Base-by-base conservation (phyloP, 2,329 filamentous ascomycete species). In the Ophiosphaerella herpotricha region DNA sequence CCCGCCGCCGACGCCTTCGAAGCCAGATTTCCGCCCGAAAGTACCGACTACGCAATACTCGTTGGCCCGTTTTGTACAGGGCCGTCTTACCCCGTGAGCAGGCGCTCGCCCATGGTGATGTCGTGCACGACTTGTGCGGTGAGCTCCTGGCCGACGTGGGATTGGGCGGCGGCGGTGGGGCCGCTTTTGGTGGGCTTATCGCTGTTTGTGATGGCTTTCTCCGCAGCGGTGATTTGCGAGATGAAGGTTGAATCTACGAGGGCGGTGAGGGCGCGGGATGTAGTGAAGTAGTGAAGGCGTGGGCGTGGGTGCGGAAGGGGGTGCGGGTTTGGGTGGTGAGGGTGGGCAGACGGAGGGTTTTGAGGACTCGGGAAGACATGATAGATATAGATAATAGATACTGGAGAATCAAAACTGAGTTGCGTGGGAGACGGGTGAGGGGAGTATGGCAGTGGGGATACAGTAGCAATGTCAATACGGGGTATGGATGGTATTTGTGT, bases 101-200 rank as follows among this genome's bases (percentile, higher is more conserved):
- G 61, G 48, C 73, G 73, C 64, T 78, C 75, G 9, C 72, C 75
- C 36, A 69, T 65, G 7, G 72, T 76, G 53, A 78, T 77, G 50
- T 76, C 74, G 50, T 72, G 70, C 1, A 77, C 57, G 38, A 67
- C 66, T 48, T 72, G 44, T 2, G 63, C 46, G 13, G 64, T 73
- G 39, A 77, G 69, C 32, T 55, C 44, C 29, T 64, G 51, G 38
- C 62, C 62, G 16, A 47, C 60, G 46, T 77, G 75, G 35, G 67
- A 68, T 57, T 78, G 75, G 0, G 75, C 75, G 39, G 68, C 65
- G 4, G 76, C 74, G 0, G 75, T 77, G 1, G 75, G 76, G 1
- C 76, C 75, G 6, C 68, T 69, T 43, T 64, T 60, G 2, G 70
- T 63, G 7, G 75, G 74, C 7, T 61, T 46, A 4, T 66, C 61